Evolutionary conservation across 768 basidiomycete genomes (phyloP).

Genomic region (Amanita pallidorosea): DNA sequence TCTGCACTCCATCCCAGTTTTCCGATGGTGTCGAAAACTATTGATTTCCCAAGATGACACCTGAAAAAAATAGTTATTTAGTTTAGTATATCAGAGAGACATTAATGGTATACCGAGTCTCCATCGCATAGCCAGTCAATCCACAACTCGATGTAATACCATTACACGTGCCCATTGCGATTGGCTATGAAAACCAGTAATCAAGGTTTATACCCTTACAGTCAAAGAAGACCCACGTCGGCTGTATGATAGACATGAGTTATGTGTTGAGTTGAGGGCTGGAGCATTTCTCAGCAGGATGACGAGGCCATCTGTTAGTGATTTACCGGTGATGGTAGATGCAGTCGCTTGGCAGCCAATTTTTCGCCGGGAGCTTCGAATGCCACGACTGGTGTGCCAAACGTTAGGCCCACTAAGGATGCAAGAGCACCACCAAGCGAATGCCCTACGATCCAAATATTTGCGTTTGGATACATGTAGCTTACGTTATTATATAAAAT

Average conservation of each 20-base stretch:
- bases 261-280: slow-evolving; percentile 67
- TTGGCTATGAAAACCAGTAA: slow-evolving; percentile 39
- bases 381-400: slow-evolving; percentile 85
- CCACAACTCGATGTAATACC: slow-evolving; percentile 48
- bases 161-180: slow-evolving; percentile 77
- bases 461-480: slow-evolving; percentile 80
- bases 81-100: neutral
- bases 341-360: slow-evolving; percentile 62
- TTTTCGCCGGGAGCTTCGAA: slow-evolving; percentile 81
- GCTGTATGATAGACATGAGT: slow-evolving; percentile 90
- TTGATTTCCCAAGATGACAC: slow-evolving; percentile 83
- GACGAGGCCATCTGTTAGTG: neutral
- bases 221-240: slow-evolving; percentile 34
- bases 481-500: slow-evolving; percentile 90
- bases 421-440: slow-evolving; percentile 84
- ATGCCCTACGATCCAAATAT: slow-evolving; percentile 81
- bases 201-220: neutral
- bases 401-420: slow-evolving; percentile 77
- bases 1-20: slow-evolving; percentile 74
- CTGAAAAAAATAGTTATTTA: slow-evolving; percentile 15
- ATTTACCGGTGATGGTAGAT: slow-evolving; percentile 77
- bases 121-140: slow-evolving; percentile 71
- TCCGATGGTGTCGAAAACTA: slow-evolving; percentile 79
- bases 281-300: slow-evolving; percentile 2
- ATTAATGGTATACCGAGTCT: slow-evolving; percentile 35